These are phyloP conservation scores for Solidago caesia DNA, from an alignment of 129 eudicot species.

Conservation along the genomic window DNA sequence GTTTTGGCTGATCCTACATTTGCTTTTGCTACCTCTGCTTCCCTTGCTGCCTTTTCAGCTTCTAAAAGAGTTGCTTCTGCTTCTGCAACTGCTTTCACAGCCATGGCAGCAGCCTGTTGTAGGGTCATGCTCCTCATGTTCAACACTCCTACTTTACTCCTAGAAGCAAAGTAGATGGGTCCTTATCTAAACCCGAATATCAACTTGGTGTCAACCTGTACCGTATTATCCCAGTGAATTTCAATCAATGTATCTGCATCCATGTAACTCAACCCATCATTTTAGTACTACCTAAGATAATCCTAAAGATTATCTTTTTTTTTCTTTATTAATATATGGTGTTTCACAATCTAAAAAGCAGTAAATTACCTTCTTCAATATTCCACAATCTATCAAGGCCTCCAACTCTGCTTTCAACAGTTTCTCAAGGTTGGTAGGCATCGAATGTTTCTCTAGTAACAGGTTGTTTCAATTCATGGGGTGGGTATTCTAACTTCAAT, in stretches of 20 bases:
- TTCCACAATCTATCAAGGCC: slow-evolving; percentile 54
- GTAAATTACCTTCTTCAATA: slow-evolving; percentile 57
- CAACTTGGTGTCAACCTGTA: slow-evolving; percentile 60
- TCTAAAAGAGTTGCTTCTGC: slow-evolving; percentile 86
- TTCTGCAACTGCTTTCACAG: slow-evolving; percentile 85
- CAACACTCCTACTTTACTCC: slow-evolving; percentile 35
- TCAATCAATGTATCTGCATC: neutral
- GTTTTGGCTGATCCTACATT: slow-evolving; percentile 71
- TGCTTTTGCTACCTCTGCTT: slow-evolving; percentile 86
- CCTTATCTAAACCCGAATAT: slow-evolving; percentile 27
- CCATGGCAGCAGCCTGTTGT: slow-evolving; percentile 74
- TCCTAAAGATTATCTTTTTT: neutral
- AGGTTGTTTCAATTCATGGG: too few relatives aligned
- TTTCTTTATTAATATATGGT: neutral
- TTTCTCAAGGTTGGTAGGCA: slow-evolving; percentile 51
- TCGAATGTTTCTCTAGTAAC: slow-evolving; percentile 52
- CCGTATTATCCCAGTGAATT: slow-evolving; percentile 25
- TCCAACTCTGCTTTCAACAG: slow-evolving; percentile 57
- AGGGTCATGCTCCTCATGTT: slow-evolving; percentile 70
- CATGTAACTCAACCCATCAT: neutral
- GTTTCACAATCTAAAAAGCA: neutral
- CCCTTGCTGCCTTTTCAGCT: slow-evolving; percentile 81
- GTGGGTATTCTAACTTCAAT: too few relatives aligned
- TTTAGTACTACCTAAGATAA: neutral
- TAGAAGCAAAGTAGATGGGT: slow-evolving; percentile 23